Conservation (phyloP, 331 rosid species). For the Malus hybrid region DNA sequence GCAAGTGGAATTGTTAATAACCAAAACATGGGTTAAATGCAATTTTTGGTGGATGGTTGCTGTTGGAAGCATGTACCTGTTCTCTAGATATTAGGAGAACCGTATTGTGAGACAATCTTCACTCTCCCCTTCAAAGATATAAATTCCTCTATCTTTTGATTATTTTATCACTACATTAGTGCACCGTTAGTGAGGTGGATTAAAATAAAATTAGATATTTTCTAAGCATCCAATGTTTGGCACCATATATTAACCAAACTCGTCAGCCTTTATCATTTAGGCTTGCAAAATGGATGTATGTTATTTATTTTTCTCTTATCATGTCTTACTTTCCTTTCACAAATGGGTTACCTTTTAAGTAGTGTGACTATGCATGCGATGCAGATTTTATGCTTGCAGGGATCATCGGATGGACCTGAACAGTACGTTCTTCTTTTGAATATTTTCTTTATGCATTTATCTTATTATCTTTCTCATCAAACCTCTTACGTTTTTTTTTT, state of each 20-base stretch:
- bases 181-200: not conserved
- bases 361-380: constrained; percentile 18
- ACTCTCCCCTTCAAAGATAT: not conserved
- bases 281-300: not conserved
- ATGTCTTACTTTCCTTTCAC: not conserved
- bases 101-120: not conserved
- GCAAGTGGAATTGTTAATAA: not conserved
- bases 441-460: constrained; percentile 3
- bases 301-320: not conserved
- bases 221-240: not conserved
- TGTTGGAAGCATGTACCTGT: not conserved
- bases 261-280: not conserved
- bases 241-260: not conserved
- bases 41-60: not conserved
- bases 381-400: constrained; percentile 92
- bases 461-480: constrained; percentile 10
- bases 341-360: not conserved
- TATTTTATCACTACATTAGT: not conserved
- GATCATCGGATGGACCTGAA: constrained; percentile 93
- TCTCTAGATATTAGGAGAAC: not conserved
- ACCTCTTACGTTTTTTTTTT: constrained; percentile 6
- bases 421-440: constrained; percentile 43
- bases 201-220: not conserved
- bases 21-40: not conserved
- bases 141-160: not conserved